A percentile compares a stretch with the other conserved stretches of the same genome.
Conservation (phyloP, 768 basidiomycete genomes). For the Trametes gibbosa region DNA sequence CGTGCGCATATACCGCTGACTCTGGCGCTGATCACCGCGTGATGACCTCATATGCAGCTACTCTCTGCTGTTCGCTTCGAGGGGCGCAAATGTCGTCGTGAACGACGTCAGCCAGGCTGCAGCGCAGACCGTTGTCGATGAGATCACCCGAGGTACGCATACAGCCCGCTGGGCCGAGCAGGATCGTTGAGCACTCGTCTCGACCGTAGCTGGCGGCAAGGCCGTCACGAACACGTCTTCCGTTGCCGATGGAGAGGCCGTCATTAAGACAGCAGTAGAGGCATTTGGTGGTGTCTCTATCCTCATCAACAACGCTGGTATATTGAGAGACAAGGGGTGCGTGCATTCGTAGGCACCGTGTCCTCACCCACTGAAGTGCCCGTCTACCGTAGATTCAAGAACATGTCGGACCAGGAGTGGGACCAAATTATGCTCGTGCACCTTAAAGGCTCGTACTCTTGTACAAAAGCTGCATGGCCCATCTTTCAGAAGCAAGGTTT, state of each 20-base stretch:
- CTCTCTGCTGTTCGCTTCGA: conserved; percentile 85
- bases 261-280: conserved; percentile 83
- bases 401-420: conserved; percentile 95
- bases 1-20: conserved; percentile 50
- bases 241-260: conserved; percentile 80
- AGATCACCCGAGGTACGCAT: conserved; percentile 73
- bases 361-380: neutral
- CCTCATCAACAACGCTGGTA: conserved; percentile 95
- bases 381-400: conserved; percentile 72
- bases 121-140: conserved; percentile 89
- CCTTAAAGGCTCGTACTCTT: conserved; percentile 89
- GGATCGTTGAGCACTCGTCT: neutral
- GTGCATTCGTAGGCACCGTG: conserved; percentile 20
- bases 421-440: conserved; percentile 88
- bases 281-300: conserved; percentile 82
- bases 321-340: conserved; percentile 77
- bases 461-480: conserved; percentile 95
- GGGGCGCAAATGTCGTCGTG: conserved; percentile 92
- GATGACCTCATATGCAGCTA: conserved; percentile 51
- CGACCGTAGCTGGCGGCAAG: conserved; percentile 72
- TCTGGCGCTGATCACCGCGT: neutral
- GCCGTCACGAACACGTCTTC: conserved; percentile 86
- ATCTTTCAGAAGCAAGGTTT: conserved; percentile 93
- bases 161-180: neutral
- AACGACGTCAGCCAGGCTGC: conserved; percentile 90